Base-by-base conservation (phyloP, 306 rosid genomes). In the Benincasa hispida region DNA sequence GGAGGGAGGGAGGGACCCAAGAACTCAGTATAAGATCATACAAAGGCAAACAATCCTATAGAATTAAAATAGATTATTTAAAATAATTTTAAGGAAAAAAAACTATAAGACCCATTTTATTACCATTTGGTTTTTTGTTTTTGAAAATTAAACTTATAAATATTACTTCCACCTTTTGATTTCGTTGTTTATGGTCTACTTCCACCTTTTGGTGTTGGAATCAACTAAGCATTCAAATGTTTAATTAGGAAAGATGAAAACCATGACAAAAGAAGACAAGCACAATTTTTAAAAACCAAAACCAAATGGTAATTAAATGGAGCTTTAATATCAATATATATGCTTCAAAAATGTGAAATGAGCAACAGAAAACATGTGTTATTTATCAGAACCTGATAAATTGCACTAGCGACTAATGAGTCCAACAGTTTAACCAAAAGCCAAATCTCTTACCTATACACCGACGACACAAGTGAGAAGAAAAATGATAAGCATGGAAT, bases 391-490 rank as follows among this genome's bases (percentile, higher is more conserved):
- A 78, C 81, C 81, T 78, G 79, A 69, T 70, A 80, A 51, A 60
- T 63, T 82, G 80, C 88, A 79, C 74, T 62, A 67, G 8, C 58
- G 51, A 28, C 32, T 28, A 28, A 3, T 3, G 42, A 37, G 42
- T 37, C 42, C 37, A 5, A 5, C 37, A 34, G 82, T 62, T 32
- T 32, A 32, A 32, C 87, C 47, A 78, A 81, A 82, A 51, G 87
- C 79, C 85, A 82, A 61, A 81, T 72, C 42, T 28, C 39, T 79
- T 79, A 76, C 83, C 85, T 57, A 84, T 63, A 81, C 54, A 85
- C 78, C 81, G 82, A 82, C n/a, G 76, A 51, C 77, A 82, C 76
- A 45, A 63, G 72, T 63, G 18, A 63, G 72, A 63, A 63, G 72
- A 63, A 63, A 63, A 63, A 34, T 19, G 65, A 74, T 82, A 21